Base-by-base conservation (phyloP, 2,329 filamentous ascomycete genomes). In the Sphaceloma murrayae region DNA sequence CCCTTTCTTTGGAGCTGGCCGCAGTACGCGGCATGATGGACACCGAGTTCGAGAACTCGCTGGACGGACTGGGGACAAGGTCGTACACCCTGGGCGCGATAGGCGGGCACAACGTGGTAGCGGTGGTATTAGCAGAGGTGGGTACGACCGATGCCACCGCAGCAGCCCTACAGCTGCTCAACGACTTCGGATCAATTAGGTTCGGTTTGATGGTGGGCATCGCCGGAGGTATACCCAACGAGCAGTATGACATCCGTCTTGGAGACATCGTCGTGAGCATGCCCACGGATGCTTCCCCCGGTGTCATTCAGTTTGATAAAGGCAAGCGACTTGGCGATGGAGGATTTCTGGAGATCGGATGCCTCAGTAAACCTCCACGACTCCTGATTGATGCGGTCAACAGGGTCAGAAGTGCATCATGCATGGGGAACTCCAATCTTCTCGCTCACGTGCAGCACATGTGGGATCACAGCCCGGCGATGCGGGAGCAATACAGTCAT, bases 221-320 rank as follows among this genome's bases (percentile, higher is more conserved):
- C 8, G 48, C 50, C 10, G 53, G 53, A 5, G 54, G 52, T 2
- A 49, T 53, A 4, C 53, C 54, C 1, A 43, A 31, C 6, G 10
- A 21, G 8, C 22, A 45, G 6, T 10, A 32, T 3, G 53, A 57
- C n/a, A 52, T 59, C 5, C 51, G 52, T 1, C 54, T 59, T 5
- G 56, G 56, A 2, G 56, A 59, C 33, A 42, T 59, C 56, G 48
- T 48, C n/a, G 45, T 50, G 11, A 46, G 48, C 19, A 16, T 42
- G 24, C 46, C 46, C 9, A 11, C 14, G 3, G 34, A 33, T 3
- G 17, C 31, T 4, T 34, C 39, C 18, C 40, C 43, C 2, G 48
- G 48, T 11, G 46, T 43, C 4, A 18, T 50, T 9, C 48, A 46
- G 22, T 50, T 43, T n/a, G 48, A 50, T 21, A 27, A 32, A 19